Conservation (phyloP, 2,329 filamentous ascomycete species). For the Dendryphion nanum region DNA sequence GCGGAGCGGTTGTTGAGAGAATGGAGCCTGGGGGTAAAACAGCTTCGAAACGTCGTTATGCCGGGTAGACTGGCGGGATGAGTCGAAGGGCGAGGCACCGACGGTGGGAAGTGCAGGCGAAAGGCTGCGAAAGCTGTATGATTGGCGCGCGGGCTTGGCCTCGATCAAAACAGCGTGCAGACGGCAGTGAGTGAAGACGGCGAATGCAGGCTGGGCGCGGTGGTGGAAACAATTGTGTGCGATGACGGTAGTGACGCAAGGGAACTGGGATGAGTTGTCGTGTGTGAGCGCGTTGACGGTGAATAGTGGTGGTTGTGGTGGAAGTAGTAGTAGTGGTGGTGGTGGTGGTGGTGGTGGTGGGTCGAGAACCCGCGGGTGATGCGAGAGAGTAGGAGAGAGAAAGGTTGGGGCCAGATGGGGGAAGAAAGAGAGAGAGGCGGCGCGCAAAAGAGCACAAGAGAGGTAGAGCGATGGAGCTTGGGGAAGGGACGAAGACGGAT, state of each 20-base stretch:
- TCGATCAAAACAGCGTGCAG: constrained; percentile 13
- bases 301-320: constrained; percentile 6
- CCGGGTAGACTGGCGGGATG: constrained; percentile 8
- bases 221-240: constrained; percentile 23
- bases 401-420: no score
- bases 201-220: constrained; percentile 15
- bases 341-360: background rate
- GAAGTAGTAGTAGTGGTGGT: background rate
- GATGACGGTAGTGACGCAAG: constrained; percentile 12
- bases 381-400: no score
- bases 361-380: background rate
- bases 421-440: no score
- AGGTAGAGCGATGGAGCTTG: no score
- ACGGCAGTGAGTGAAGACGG: constrained; percentile 5
- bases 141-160: constrained; percentile 23
- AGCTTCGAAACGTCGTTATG: constrained; percentile 37
- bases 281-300: background rate
- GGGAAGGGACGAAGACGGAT: no score
- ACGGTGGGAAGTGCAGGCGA: no score
- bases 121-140: constrained; percentile 17
- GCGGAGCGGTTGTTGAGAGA: constrained; percentile 13
- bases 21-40: constrained; percentile 25
- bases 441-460: no score
- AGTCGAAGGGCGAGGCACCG: no score
- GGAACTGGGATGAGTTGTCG: background rate